A percentile compares a stretch with the other conserved stretches of the same genome.
Conservation (phyloP, 2,329 filamentous ascomycete species). For the Exophiala dermatitidis region DNA sequence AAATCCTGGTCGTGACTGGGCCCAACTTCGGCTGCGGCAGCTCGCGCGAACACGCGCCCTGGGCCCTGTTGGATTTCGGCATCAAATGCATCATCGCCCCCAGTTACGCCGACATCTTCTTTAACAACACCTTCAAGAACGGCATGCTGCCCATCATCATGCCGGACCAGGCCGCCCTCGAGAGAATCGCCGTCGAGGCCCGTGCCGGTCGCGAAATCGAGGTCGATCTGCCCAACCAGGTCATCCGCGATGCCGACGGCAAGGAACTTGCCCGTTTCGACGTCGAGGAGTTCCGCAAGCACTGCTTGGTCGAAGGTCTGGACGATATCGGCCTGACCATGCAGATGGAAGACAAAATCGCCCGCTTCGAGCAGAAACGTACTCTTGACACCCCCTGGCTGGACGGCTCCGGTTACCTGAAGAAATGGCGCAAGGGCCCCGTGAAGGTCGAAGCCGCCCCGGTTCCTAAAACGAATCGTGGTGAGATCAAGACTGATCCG, state of each 20-base stretch:
- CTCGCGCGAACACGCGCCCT: constrained; percentile 90
- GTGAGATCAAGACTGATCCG: constrained; percentile 75
- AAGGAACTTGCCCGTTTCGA: constrained; percentile 71
- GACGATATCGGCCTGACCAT: constrained; percentile 95
- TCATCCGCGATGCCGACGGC: constrained; percentile 68
- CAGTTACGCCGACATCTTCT: constrained; percentile 87
- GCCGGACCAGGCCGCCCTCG: constrained; percentile 54
- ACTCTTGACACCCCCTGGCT: constrained; percentile 80
- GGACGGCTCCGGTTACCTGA: constrained; percentile 76
- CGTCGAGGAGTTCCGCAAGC: constrained; percentile 87
- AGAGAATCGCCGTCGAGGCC: constrained; percentile 68
- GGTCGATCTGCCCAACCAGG: constrained; percentile 78
- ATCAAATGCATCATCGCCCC: constrained; percentile 91
- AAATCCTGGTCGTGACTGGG: constrained; percentile 87
- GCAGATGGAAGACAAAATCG: constrained; percentile 84
- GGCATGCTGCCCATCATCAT: constrained; percentile 89
- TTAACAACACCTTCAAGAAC: constrained; percentile 99
- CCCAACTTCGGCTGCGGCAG: constrained; percentile 93
- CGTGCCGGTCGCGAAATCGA: constrained; percentile 75
- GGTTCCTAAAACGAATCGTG: constrained; percentile 82
- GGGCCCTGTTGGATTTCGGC: constrained; percentile 93
- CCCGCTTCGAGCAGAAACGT: constrained; percentile 70
- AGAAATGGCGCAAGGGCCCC: constrained; percentile 46
- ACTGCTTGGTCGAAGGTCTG: constrained; percentile 86
- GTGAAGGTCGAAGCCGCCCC: constrained; percentile 59